Evolutionary conservation across 164 flowering plant genomes (phyloP), one percentile per base, ranked within the genome.

Genomic region (Dillenia suffruticosa): DNA sequence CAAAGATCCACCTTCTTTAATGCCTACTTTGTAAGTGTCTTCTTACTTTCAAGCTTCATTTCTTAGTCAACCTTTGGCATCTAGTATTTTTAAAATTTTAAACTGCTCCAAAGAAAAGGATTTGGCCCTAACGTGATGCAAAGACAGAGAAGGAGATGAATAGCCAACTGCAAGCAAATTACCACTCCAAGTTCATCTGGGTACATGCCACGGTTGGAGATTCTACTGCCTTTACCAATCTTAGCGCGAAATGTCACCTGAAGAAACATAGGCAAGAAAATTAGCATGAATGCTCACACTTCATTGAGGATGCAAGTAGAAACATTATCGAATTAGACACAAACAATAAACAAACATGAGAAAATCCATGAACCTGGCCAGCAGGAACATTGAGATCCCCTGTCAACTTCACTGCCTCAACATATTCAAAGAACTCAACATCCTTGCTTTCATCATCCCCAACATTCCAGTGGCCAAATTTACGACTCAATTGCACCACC

Each of bases 181-280:
- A 94, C 98, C 93, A 91, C 96, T 72, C 97, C 97, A 22, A 94
- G 59, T 66, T 89, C 97, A 74, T 86, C 97, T 32, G 97, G 96
- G 76, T 82, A 94, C 73, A 79, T 73, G 54, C 90, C 93, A 46
- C 86, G 83, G 72, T 75, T 86, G 47, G 89, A 43, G 15, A 55
- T 51, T 59, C 95, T 92, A 62, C 68, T 82, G 43, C 80, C 92
- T 76, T 76, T 87, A 19, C 93, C 93, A 68, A 94, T 86, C 76
- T 89, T 94, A 55, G 95, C 98, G 66, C 95, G 93, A 70, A 94
- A 94, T 15, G 93, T 82, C n/a, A 94, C 95, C 97, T 94, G 70
- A 10, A 57, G 12, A 59, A 44, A 59, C 15, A 43, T 44, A 66
- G 49, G n/a, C n/a, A 53, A 26, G 10, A 56, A 19, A 40, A 46